Evolutionary conservation across 495 filamentous ascomycete genomes (phyloP).

Genomic region (Penicillium mononematosum): DNA sequence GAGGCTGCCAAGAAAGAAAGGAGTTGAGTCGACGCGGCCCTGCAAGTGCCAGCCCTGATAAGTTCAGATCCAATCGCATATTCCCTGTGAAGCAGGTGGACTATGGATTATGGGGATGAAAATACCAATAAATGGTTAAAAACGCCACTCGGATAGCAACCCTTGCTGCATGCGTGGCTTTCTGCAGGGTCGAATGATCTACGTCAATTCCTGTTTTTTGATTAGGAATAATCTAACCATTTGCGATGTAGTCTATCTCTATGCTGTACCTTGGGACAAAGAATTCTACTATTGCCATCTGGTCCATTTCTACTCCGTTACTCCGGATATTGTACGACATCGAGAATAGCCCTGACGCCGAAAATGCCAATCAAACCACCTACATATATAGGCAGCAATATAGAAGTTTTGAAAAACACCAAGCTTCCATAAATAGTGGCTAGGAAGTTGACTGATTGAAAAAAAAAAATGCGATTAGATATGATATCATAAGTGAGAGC

Average conservation of each 20-base stretch:
- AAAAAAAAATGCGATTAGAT: not conserved
- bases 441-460: not conserved
- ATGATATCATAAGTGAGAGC: not conserved
- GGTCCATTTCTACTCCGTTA: not conserved
- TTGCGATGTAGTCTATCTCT: too few relatives aligned
- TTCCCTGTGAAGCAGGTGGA: too few relatives aligned
- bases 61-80: not conserved
- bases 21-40: constrained; percentile 6
- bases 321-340: not conserved
- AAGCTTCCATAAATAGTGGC: not conserved
- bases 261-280: too few relatives aligned
- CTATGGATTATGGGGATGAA: too few relatives aligned
- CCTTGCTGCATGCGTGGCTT: constrained; percentile 4
- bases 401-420: not conserved
- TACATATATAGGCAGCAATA: not conserved
- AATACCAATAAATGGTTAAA: not conserved
- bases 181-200: constrained; percentile 8
- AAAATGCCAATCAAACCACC: not conserved
- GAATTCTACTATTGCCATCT: not conserved
- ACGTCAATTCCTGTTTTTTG: not conserved
- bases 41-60: constrained; percentile 2
- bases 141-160: constrained; percentile 1
- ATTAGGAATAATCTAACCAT: not conserved
- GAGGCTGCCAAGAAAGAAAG: constrained; percentile 29
- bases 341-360: constrained; percentile 2